Evolutionary conservation across 306 rosid species (phyloP), one percentile per base, ranked within the genome.

Genomic region (Prunus fruticosa): DNA sequence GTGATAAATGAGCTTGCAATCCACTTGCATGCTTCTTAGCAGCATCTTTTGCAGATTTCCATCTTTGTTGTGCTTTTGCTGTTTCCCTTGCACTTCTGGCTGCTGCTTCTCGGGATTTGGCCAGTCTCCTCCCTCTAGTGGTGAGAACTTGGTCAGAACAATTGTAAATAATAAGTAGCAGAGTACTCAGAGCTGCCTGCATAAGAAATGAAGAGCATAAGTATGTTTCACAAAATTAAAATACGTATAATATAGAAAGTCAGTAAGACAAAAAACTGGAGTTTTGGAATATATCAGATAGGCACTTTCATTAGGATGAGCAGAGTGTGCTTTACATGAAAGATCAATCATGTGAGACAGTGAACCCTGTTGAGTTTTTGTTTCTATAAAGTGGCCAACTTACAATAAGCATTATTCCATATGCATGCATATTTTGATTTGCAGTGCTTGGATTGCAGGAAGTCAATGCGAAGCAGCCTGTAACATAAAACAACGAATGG

Each of bases 181-280:
- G 78, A 73, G 96, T 92, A 82, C 91, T 85, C 89, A 95, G 78
- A 80, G 91, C 99, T 73, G 91, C 96, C 99, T 95, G 98, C 98
- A 90, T 65, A 69, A 84, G 85, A 76, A 92, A 84, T 82, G 58
- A 81, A 68, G 72, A 82, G 62, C 49, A 86, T 85, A 76, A 78
- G 16, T 49, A 49, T 49, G 18, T 11, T 49, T 13, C 53, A 45
- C 23, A 72, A 16, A 30, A 2, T 47, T 15, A 47, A 69, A 18
- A 58, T 45, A 56, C 34, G 45, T 46, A 41, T 2, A 28, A 20
- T 12, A 30, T 11, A 64, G 71, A 32, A 12, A 11, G 75, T 46
- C 58, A 75, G 64, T 19, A 19, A 38, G 49, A 80, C 50, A 53
- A 47, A 64, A 25, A 79, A 64, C 25, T 25, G 25, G 25, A 25